Conservation (phyloP, 768 basidiomycete genomes). For the Phlegmacium glaucopus region DNA sequence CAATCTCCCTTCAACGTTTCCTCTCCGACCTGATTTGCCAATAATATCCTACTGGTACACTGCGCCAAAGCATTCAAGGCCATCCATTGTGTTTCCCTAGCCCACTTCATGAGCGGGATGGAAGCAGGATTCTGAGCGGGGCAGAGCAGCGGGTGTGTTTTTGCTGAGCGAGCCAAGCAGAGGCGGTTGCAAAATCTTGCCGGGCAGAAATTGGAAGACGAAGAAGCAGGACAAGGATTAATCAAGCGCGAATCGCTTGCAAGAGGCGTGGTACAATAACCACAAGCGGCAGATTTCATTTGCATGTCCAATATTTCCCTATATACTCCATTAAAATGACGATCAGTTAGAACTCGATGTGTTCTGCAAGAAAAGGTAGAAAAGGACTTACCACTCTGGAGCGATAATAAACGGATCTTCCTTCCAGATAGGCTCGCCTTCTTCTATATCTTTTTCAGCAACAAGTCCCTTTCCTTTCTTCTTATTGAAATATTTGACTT, state of each 20-base stretch:
- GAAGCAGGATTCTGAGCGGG: conserved; percentile 70
- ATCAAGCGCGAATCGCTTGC: conserved; percentile 40
- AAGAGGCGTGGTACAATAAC: conserved; percentile 70
- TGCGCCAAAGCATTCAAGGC: conserved; percentile 71
- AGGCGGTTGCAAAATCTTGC: conserved; percentile 79
- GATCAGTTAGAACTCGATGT: too few relatives aligned
- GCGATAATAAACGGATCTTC: conserved; percentile 80
- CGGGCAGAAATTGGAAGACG: conserved; percentile 44
- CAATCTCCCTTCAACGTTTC: conserved; percentile 47
- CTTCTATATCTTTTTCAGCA: conserved; percentile 59
- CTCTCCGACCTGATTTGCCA: conserved; percentile 48
- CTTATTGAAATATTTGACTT: conserved; percentile 64
- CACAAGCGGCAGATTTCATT: conserved; percentile 56
- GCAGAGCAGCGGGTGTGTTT: conserved; percentile 71
- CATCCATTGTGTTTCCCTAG: conserved; percentile 65
- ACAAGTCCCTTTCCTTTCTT: conserved; percentile 84
- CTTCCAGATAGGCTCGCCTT: conserved; percentile 79
- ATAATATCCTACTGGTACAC: conserved; percentile 59
- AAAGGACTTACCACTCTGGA: conserved; percentile 63
- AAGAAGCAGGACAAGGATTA: conserved; percentile 49
- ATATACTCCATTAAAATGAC: conserved; percentile 14
- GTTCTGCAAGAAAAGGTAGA: background rate
- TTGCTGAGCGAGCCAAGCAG: conserved; percentile 63
- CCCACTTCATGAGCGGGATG: conserved; percentile 55
- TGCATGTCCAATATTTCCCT: conserved; percentile 83